Evolutionary conservation across 352 stramenopile species (phyloP).

Genomic region (Globisporangium parvum): DNA sequence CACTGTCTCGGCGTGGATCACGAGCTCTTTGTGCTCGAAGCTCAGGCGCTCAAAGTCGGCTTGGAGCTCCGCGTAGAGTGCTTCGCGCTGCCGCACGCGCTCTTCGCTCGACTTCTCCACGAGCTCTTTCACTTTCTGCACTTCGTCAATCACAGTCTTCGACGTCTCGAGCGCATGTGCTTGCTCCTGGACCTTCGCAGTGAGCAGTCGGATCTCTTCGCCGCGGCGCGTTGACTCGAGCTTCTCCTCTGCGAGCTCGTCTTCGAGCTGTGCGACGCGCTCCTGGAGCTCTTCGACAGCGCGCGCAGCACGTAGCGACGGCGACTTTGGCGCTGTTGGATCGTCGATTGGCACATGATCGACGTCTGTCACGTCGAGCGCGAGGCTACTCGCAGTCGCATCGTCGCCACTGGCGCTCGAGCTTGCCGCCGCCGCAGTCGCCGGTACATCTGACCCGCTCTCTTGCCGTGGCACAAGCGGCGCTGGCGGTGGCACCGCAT

Average conservation of each 20-base stretch:
- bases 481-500: no score
- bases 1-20: conserved; percentile 72
- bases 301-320: conserved; percentile 43
- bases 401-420: no score
- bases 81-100: conserved; percentile 58
- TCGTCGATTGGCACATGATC: conserved; percentile 1
- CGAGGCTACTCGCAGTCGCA: conserved; percentile 16
- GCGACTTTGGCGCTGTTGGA: conserved; percentile 18
- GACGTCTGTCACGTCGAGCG: conserved; percentile 22
- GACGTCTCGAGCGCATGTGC: conserved; percentile 47
- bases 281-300: conserved; percentile 71
- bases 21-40: conserved; percentile 79
- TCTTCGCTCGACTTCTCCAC: conserved; percentile 61
- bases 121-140: conserved; percentile 63
- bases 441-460: no score
- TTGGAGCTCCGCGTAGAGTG: conserved; percentile 43
- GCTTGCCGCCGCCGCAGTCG: background rate
- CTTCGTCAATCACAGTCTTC: conserved; percentile 50
- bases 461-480: no score
- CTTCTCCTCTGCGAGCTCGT: conserved; percentile 77
- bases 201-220: conserved; percentile 70
- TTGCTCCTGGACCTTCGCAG: conserved; percentile 60
- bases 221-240: conserved; percentile 65
- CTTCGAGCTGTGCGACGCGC: conserved; percentile 59
- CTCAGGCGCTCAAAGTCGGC: conserved; percentile 71